Evolutionary conservation across 1,139 yeast genomes (phyloP).

Genomic region (Hyphopichia wangnamkhiaoensis): DNA sequence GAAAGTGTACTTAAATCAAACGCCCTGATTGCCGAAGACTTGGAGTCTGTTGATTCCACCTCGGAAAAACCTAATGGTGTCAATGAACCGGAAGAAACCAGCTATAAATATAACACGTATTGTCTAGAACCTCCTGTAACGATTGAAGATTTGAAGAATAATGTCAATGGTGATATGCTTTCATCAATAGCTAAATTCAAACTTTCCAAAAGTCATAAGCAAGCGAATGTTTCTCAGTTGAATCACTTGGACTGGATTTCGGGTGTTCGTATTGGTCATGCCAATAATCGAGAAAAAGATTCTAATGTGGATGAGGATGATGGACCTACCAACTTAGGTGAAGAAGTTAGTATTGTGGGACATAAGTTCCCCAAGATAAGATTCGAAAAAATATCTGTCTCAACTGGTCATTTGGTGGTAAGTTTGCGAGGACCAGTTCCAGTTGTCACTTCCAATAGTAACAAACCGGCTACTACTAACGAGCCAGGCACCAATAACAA

Average conservation of each 20-base stretch:
- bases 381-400: conserved; percentile 84
- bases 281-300: conserved; percentile 15
- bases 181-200: conserved; percentile 37
- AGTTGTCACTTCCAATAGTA: conserved; percentile 2
- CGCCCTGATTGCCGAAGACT: not conserved
- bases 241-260: conserved; percentile 91
- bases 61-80: no score
- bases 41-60: no score
- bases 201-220: conserved; percentile 32
- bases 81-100: conserved; percentile 6
- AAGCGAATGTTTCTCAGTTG: conserved; percentile 34
- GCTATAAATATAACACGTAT: conserved; percentile 34
- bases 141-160: conserved; percentile 33
- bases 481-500: not conserved
- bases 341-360: conserved; percentile 87
- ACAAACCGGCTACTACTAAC: not conserved
- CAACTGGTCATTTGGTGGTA: conserved; percentile 76
- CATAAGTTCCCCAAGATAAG: conserved; percentile 85
- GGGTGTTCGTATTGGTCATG: conserved; percentile 74
- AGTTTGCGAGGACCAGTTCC: conserved; percentile 81
- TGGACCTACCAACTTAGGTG: conserved; percentile 75
- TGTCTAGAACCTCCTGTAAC: conserved; percentile 42
- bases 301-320: conserved; percentile 32
- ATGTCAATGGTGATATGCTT: conserved; percentile 36
- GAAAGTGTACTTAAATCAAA: conserved; percentile 8